Base-by-base conservation (phyloP, 306 rosid genomes). In the Echinosophora koreensis region DNA sequence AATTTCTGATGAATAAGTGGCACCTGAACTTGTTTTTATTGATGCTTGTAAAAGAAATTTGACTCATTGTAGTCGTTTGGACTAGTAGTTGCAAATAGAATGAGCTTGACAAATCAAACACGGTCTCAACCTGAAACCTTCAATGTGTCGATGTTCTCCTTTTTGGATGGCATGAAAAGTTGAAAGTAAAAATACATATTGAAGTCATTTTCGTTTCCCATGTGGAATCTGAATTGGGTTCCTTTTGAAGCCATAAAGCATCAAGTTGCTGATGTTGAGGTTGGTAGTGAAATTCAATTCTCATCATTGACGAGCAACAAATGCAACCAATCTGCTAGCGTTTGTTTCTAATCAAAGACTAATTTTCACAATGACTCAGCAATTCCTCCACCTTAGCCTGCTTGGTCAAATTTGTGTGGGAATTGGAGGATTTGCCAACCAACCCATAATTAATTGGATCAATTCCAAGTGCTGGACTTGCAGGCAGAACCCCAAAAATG, bases 41-140 rank as follows among this genome's bases (percentile, higher is more conserved):
- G 9, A 66, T 77, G 58, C 55, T 34, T 4, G 71, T 42, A 71
- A 74, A 74, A 77, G 57, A 44, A 78, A 71, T 57, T 77, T 71
- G 82, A 82, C 86, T 50, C 42, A 18, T n/a, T 11, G 49, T 39
- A 34, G 32, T 50, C 28, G 67, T 62, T 49, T 78, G 62, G 57
- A 30, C 58, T 30, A n/a, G 7, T 52, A 10, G 7, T 52, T 51
- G 27, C 71, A 66, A 9, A 44, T 18, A 42, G 49, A 54, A 60
- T 15, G 6, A 79, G 69, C 32, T 55, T 46, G 52, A 54, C 37
- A 73, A 69, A 32, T 73, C 76, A 54, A 69, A 79, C 38, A 50
- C 18, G 81, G 44, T 63, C 15, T 32, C 67, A 61, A 56, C 50
- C 70, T 47, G 44, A 17, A 61, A 34, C 12, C 4, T 17, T 64